Base-by-base conservation (phyloP, 2,329 filamentous ascomycete genomes). In the Stachybotrys chlorohalonatus region DNA sequence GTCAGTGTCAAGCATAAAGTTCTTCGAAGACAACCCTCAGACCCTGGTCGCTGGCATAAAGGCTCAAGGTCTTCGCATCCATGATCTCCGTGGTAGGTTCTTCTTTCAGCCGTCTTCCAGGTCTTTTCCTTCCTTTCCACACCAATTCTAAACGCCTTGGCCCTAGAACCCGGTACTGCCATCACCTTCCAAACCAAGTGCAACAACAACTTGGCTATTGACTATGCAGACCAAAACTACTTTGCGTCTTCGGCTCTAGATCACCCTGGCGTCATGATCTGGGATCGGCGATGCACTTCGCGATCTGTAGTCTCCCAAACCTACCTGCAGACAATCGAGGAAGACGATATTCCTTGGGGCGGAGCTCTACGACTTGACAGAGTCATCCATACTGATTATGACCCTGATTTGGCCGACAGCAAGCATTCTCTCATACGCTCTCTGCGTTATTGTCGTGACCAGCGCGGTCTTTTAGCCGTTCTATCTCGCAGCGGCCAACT, bases 1-100 rank as follows among this genome's bases (percentile, higher is more conserved):
- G 47, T 85, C 87, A n/a, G 85, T 94, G 30, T 89, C 87, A 1
- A 92, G 88, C 64, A 84, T 92, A 62, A 85, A 88, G 63, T 95
- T 93, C 74, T 92, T 93, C 56, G 81, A 88, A 56, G 82, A 87
- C 59, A 86, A 85, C 59, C 88, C 89, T 8, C 82, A 90, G 58
- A 87, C 86, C 24, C 73, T 94, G 11, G 82, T 92, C 31, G 85
- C 86, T 31, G 89, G 87, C 1, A 86, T 92, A 52, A 89, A 89
- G 60, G 82, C 86, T 48, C 83, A 89, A 59, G 88, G 85, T 45
- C 78, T 94, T 49, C 79, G 87, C 15, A 81, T 93, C 31, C 90
- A 91, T 62, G 90, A 94, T 69, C 75, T 95, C 52, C 76, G 90
- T 77, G 87, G 87, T 89, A 72, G 61, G 66, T 56, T 24, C 24